Evolutionary conservation across 768 basidiomycete species (phyloP).

Genomic region (Pisolithus marmoratus): DNA sequence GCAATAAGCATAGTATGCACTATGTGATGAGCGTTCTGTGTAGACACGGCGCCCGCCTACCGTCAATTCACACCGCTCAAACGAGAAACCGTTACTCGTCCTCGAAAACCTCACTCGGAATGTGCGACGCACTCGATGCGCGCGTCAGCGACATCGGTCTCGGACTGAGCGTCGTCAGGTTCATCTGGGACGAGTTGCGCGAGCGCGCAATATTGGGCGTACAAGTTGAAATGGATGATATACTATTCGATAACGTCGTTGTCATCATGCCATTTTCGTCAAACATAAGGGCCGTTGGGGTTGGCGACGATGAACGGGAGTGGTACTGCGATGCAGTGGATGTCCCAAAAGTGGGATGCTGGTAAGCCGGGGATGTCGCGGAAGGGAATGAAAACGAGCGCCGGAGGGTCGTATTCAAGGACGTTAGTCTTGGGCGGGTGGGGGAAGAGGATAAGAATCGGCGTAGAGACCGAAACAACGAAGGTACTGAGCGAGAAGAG

Average conservation of each 20-base stretch:
- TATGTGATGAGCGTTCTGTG: background rate
- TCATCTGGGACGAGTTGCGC: conserved; percentile 63
- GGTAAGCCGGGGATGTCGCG: conserved; percentile 11
- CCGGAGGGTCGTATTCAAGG: conserved; percentile 9
- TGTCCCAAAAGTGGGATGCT: conserved; percentile 16
- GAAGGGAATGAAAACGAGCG: background rate
- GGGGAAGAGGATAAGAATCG: conserved; percentile 18
- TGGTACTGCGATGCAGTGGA: conserved; percentile 30
- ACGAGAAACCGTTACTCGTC: background rate
- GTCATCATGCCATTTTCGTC: conserved; percentile 4
- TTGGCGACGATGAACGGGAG: conserved; percentile 28
- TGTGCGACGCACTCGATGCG: conserved; percentile 22
- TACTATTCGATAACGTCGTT: conserved; percentile 22
- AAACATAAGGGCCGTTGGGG: background rate
- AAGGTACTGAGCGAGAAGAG: conserved; percentile 9
- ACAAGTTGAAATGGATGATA: conserved; percentile 32
- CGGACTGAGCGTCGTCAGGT: conserved; percentile 47
- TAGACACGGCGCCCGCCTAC: background rate
- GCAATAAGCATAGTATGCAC: background rate
- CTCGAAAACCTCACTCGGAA: background rate
- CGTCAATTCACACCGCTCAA: background rate
- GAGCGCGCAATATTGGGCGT: conserved; percentile 45
- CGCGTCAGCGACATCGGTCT: conserved; percentile 37
- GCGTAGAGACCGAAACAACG: conserved; percentile 25
- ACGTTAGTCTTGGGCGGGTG: conserved; percentile 19